A percentile compares a stretch with the other conserved stretches of the same genome.
Evolutionary conservation across 495 filamentous ascomycete species (phyloP).

Genomic region (Podospora pseudopauciseta): DNA sequence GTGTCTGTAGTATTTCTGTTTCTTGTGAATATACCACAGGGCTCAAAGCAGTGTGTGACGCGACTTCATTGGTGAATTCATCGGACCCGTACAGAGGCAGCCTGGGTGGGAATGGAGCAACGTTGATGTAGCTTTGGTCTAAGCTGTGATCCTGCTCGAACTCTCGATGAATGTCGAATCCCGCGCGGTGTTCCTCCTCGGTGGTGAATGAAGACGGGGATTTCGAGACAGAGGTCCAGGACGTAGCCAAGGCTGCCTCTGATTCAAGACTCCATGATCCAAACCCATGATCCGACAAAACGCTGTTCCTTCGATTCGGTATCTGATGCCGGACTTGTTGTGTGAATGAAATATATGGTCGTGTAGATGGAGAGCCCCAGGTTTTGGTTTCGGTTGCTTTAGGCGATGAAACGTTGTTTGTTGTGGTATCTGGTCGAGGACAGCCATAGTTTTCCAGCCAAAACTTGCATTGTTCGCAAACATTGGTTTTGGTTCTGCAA

Average conservation of each 20-base stretch:
- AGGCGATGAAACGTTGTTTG: neutral
- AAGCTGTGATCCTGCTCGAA: neutral
- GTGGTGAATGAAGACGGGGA: neutral
- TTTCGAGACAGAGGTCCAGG: neutral
- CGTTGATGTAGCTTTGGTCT: neutral
- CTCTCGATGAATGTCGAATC: neutral
- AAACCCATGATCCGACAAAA: neutral
- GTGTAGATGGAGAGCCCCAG: neutral
- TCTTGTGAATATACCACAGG: neutral
- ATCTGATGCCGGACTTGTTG: neutral
- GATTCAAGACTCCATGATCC: neutral
- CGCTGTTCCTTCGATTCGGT: neutral
- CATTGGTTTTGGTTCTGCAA: neutral
- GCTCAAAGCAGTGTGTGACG: too few species aligned
- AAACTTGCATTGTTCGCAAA: neutral
- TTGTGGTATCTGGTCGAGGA: neutral
- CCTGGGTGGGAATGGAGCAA: neutral
- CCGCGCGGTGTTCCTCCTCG: neutral
- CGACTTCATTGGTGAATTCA: too few species aligned
- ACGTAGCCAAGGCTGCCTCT: neutral
- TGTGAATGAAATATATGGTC: neutral
- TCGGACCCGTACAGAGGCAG: neutral
- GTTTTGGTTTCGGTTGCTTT: neutral
- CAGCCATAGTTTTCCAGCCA: conserved; percentile 2
- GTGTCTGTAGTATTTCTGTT: neutral